These are phyloP conservation scores for Phytopythium oedochilum DNA, from an alignment of 352 stramenopile genomes.

Conservation along the genomic window DNA sequence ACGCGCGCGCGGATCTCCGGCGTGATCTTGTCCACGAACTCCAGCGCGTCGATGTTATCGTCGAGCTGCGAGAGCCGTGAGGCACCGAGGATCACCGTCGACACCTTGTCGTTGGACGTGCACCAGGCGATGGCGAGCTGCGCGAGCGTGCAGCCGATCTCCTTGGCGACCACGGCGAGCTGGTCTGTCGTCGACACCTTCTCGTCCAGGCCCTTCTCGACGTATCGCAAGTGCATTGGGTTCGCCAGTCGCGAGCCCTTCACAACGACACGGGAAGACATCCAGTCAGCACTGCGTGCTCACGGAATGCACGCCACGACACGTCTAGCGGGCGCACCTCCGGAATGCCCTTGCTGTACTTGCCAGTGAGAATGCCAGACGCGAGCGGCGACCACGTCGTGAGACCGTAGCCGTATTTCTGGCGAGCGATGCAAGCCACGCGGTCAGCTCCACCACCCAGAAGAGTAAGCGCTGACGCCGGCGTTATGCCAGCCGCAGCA, in stretches of 20 bases:
- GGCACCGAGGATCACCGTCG: constrained; percentile 43
- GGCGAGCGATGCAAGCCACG: constrained; percentile 8
- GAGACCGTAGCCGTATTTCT: constrained; percentile 58
- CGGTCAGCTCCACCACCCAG: too few species aligned
- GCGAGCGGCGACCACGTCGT: constrained; percentile 69
- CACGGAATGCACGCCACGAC: too few species aligned
- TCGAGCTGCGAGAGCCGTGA: constrained; percentile 51
- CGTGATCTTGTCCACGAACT: constrained; percentile 54
- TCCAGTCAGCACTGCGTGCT: too few species aligned
- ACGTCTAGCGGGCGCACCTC: too few species aligned
- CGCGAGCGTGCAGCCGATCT: constrained; percentile 42
- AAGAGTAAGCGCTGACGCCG: too few species aligned
- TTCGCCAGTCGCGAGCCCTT: constrained; percentile 40
- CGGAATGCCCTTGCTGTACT: constrained; percentile 59
- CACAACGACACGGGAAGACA: too few species aligned
- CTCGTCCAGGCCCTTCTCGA: constrained; percentile 31
- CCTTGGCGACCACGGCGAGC: constrained; percentile 34
- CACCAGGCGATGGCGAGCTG: constrained; percentile 56
- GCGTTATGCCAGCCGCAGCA: too few species aligned
- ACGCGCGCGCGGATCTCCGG: constrained; percentile 54
- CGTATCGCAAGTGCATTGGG: constrained; percentile 17
- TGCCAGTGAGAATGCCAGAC: constrained; percentile 61
- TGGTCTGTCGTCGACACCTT: constrained; percentile 38
- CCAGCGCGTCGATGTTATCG: constrained; percentile 53
- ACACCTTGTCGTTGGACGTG: constrained; percentile 45